Evolutionary conservation across 1,139 yeast genomes (phyloP), one percentile per base, ranked within the genome.

Genomic region (Debaryomycetaceae sp.): DNA sequence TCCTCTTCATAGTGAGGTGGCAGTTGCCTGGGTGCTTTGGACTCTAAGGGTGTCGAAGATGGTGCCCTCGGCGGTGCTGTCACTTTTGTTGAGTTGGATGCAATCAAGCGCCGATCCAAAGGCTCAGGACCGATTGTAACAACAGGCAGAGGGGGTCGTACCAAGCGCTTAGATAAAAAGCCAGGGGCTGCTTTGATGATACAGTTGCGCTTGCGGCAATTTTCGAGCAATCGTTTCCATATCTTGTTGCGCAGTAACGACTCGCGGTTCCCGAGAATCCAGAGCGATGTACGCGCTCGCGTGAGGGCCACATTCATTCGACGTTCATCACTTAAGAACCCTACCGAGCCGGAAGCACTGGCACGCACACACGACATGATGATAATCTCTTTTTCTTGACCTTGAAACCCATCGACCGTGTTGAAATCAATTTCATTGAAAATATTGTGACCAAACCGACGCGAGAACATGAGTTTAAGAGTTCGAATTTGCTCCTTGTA

Each of bases 341-440:
- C 97, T 37, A 87, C 90, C 31, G 83, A 73, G 4, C 67, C 65
- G 4, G 54, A 48, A 12, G 68, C 73, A 46, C 73, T 75, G 3
- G 95, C 94, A 46, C 98, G 70, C 5, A 92, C 98, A 71, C 97
- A 87, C 0, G 97, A 86, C 65, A 90, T 77, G 27, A 90, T 73
- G 37, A 90, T 83, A 30, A 92, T 76, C 40, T 90, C 97, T 51
- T 87, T 90, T 49, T 90, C 98, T 52, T 90, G 97, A 41, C 98
- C 98, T 60, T 90, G 98, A 49, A 86, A 90, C 1, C 98, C 98
- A 62, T 90, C 98, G 33, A 90, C 90, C 0, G 99, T 86, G 45
- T 87, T 86, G 57, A 92, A 86, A 47, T 83, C 95, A 30, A 92
- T 73, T 35, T 73, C 78, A 21, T 70, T 64, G 16, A 70, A 53